phyloP scores from a whole-genome alignment of 352 stramenopile genomes.

The Saprolegnia parasitica region DNA sequence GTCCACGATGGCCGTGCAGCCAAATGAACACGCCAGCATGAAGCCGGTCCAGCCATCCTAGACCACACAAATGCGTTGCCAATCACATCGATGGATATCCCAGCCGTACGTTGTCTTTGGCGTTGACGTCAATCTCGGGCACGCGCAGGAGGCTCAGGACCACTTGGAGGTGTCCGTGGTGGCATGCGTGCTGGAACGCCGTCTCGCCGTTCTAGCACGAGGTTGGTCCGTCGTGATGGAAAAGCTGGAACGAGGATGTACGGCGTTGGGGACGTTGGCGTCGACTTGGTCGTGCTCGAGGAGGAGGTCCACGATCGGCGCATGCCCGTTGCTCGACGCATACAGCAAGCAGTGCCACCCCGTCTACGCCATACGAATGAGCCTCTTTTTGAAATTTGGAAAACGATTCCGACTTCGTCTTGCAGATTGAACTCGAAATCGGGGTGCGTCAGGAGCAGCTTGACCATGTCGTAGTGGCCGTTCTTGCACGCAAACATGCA shows the following conservation, averaged over 20 bases:
- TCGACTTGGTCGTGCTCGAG: constrained; percentile 13
- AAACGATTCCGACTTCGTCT: not conserved
- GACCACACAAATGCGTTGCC: no score
- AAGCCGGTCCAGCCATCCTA: constrained; percentile 14
- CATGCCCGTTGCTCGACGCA: constrained; percentile 13
- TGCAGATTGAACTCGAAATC: constrained; percentile 11
- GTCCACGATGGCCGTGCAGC: constrained; percentile 3
- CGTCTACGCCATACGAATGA: not conserved
- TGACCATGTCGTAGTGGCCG: constrained; percentile 3
- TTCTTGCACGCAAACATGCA: constrained; percentile 18
- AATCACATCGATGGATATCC: no score
- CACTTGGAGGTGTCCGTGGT: not conserved
- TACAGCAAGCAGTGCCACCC: constrained; percentile 10
- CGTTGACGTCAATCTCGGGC: constrained; percentile 11
- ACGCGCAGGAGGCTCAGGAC: not conserved
- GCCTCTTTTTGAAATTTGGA: not conserved
- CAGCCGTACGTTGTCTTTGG: not conserved
- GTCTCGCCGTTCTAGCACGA: constrained; percentile 16
- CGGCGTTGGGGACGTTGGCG: constrained; percentile 16
- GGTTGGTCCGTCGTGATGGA: not conserved
- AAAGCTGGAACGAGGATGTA: not conserved
- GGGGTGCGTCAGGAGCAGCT: not conserved
- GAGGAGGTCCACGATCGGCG: constrained; percentile 6
- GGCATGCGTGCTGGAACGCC: constrained; percentile 18
- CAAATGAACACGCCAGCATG: constrained; percentile 2